Evolutionary conservation across 768 basidiomycete genomes (phyloP).

Genomic region (Tremella yokohamensis): DNA sequence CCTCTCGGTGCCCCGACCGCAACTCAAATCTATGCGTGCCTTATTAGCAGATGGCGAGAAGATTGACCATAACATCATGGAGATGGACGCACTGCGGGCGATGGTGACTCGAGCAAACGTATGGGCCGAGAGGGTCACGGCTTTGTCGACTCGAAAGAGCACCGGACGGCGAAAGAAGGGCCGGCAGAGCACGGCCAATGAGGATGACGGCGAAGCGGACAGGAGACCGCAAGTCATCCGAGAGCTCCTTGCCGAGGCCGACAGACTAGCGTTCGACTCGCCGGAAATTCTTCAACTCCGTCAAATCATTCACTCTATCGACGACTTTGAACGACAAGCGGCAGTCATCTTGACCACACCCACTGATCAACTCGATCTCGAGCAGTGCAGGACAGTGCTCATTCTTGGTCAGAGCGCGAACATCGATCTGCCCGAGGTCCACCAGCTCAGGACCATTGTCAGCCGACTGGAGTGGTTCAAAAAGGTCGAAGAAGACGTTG

Average conservation of each 20-base stretch:
- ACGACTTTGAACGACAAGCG: constrained; percentile 41
- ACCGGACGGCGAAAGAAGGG: constrained; percentile 33
- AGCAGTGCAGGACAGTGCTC: constrained; percentile 32
- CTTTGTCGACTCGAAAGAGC: constrained; percentile 30
- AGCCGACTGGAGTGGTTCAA: constrained; percentile 70
- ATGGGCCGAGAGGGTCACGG: constrained; percentile 67
- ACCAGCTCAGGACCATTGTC: constrained; percentile 73
- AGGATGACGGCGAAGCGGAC: constrained; percentile 60
- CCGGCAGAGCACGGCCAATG: constrained; percentile 24
- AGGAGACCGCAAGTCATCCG: constrained; percentile 69
- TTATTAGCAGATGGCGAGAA: constrained; percentile 86
- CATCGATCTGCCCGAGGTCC: constrained; percentile 75
- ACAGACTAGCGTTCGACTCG: constrained; percentile 76
- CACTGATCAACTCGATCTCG: constrained; percentile 30
- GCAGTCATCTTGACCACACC: constrained; percentile 28
- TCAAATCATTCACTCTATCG: constrained; percentile 33
- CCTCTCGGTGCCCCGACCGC: constrained; percentile 69
- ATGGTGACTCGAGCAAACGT: constrained; percentile 77
- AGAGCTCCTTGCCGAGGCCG: constrained; percentile 66
- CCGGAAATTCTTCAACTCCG: constrained; percentile 61
- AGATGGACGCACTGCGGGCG: constrained; percentile 68
- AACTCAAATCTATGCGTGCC: constrained; percentile 71
- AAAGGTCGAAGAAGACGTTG: constrained; percentile 67
- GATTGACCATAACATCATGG: constrained; percentile 69
- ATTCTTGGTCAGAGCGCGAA: constrained; percentile 58